Evolutionary conservation across 2,329 filamentous ascomycete species (phyloP).

Genomic region (Alternaria panax): DNA sequence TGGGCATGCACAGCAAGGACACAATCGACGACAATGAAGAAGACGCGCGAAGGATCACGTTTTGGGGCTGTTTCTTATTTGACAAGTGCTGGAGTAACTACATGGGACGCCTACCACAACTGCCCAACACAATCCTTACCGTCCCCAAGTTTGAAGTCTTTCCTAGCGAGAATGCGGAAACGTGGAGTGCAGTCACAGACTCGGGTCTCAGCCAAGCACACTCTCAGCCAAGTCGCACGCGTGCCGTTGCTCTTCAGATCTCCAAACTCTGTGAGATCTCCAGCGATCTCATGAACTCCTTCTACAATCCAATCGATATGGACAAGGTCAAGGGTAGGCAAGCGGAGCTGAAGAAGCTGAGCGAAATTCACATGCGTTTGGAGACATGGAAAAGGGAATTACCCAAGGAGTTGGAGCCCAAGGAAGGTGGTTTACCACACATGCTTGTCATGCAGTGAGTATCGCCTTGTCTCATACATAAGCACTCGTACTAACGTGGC

Average conservation of each 20-base stretch:
- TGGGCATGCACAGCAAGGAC: conserved; percentile 67
- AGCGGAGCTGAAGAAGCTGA: conserved; percentile 87
- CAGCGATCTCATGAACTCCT: conserved; percentile 85
- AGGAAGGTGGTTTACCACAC: conserved; percentile 86
- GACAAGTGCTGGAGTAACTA: conserved; percentile 99
- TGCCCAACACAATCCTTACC: conserved; percentile 79
- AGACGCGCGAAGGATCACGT: conserved; percentile 88
- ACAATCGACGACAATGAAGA: conserved; percentile 80
- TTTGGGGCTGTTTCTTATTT: conserved; percentile 98
- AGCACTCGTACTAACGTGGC: conserved; percentile 26
- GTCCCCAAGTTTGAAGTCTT: conserved; percentile 92
- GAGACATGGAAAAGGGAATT: conserved; percentile 88
- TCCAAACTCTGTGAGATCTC: conserved; percentile 90
- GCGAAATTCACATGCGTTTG: conserved; percentile 86
- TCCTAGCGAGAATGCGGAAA: conserved; percentile 82
- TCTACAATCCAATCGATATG: conserved; percentile 80
- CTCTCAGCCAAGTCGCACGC: conserved; percentile 81
- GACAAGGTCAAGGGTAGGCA: conserved; percentile 74
- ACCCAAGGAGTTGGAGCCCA: conserved; percentile 86
- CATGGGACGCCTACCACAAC: conserved; percentile 85
- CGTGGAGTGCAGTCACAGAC: conserved; percentile 90
- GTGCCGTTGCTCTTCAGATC: conserved; percentile 76
- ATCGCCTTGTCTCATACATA: not conserved
- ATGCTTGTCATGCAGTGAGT: conserved; percentile 87
- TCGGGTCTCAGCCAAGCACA: conserved; percentile 75